Conservation (phyloP, 2,329 filamentous ascomycete species). For the Diaporthe sp. region DNA sequence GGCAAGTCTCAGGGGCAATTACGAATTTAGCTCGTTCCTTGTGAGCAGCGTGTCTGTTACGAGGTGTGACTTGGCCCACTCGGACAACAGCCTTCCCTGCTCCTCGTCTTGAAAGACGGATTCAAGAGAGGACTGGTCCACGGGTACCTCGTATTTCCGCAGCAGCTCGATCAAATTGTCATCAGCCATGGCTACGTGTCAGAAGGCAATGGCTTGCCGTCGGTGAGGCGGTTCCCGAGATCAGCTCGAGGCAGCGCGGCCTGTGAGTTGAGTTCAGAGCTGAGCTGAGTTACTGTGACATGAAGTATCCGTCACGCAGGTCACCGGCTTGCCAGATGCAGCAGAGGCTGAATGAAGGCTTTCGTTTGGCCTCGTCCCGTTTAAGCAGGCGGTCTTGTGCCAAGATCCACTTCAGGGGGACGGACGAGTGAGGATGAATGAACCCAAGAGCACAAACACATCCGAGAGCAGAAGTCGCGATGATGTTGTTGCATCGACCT, state of each 20-base stretch:
- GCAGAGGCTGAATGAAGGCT: background rate
- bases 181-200: constrained; percentile 42
- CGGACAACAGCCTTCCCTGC: constrained; percentile 52
- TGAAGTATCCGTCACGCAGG: background rate
- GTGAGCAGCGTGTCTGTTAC: constrained; percentile 65
- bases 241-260: background rate
- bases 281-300: background rate
- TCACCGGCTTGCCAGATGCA: background rate
- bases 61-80: constrained; percentile 65
- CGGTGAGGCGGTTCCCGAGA: background rate
- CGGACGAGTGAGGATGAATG: background rate
- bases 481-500: constrained; percentile 23
- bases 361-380: background rate
- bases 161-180: constrained; percentile 48
- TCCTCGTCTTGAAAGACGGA: constrained; percentile 52
- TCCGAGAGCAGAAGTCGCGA: constrained; percentile 22
- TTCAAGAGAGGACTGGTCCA: constrained; percentile 52
- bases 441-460: background rate
- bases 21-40: constrained; percentile 67
- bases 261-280: background rate
- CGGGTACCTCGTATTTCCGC: constrained; percentile 47
- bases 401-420: background rate
- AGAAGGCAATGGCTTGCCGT: background rate
- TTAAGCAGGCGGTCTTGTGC: background rate
- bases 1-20: constrained; percentile 43